A percentile compares a stretch with the other conserved stretches of the same genome.
These are phyloP conservation scores for Ceratocystis alfenasii DNA, from an alignment of 2,329 filamentous ascomycete genomes.

Conservation along the genomic window DNA sequence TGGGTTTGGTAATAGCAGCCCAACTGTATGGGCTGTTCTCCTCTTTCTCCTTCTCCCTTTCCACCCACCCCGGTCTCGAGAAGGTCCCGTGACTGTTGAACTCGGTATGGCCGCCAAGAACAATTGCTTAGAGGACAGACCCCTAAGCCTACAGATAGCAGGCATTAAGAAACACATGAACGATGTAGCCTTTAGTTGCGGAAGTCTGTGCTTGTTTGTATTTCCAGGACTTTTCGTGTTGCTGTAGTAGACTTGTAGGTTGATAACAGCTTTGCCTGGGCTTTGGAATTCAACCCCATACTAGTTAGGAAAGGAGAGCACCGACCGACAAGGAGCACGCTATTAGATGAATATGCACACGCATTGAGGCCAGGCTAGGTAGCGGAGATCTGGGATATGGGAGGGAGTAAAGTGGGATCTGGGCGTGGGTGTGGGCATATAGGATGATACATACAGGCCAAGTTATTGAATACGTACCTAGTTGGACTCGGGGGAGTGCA, in stretches of 20 bases:
- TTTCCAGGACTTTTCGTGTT: not conserved
- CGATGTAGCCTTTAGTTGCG: not conserved
- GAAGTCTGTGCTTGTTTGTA: not conserved
- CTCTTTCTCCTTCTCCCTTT: not conserved
- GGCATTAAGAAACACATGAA: not conserved
- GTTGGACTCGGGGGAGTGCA: not conserved
- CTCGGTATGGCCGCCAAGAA: not conserved
- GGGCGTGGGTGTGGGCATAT: not conserved
- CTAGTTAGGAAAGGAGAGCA: not conserved
- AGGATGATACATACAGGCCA: not conserved
- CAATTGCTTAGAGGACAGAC: not conserved
- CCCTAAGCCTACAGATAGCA: not conserved
- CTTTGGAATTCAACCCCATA: not conserved
- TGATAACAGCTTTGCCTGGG: not conserved
- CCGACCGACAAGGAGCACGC: not conserved
- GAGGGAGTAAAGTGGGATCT: not conserved
- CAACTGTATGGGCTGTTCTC: not conserved
- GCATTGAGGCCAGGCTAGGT: not conserved
- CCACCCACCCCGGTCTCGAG: not conserved
- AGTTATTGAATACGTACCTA: not conserved
- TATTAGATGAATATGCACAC: not conserved
- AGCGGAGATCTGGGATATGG: not conserved
- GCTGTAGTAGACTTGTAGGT: not conserved
- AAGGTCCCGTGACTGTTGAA: not conserved
- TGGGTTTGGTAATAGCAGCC: not conserved